phyloP scores from a whole-genome alignment of 768 basidiomycete genomes.

The Candolleomyces eurysporus region DNA sequence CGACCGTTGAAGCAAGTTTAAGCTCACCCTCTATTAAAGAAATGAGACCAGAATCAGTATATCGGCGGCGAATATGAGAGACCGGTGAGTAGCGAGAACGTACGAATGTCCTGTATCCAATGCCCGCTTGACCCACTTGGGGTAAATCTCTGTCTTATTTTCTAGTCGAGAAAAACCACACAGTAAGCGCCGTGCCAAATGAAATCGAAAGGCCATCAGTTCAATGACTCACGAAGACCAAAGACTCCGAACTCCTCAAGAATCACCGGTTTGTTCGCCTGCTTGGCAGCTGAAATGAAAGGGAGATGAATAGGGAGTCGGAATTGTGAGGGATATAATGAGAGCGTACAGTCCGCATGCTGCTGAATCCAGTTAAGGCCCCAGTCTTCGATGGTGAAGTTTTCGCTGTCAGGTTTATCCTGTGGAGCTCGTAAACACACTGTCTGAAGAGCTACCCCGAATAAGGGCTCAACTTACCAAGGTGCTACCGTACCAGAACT shows the following conservation, averaged over 20 bases:
- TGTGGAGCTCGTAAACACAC: slow-evolving; percentile 12
- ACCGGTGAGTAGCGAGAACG: slow-evolving; percentile 14
- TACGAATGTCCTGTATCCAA: slow-evolving; percentile 50
- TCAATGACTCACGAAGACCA: slow-evolving; percentile 33
- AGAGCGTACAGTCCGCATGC: slow-evolving; percentile 41
- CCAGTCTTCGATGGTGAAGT: slow-evolving; percentile 48
- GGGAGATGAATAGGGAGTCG: neutral
- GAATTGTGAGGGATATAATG: neutral
- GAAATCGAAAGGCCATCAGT: neutral
- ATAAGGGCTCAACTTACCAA: neutral
- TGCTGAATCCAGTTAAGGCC: slow-evolving; percentile 58
- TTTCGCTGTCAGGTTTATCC: slow-evolving; percentile 44
- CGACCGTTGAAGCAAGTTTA: neutral
- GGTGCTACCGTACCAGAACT: slow-evolving; percentile 31
- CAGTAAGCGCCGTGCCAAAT: neutral
- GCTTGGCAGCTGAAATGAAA: slow-evolving; percentile 40
- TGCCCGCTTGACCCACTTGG: slow-evolving; percentile 48
- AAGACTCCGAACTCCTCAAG: slow-evolving; percentile 62
- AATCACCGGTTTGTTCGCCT: slow-evolving; percentile 57
- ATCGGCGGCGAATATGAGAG: too few species aligned
- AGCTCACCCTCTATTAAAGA: slow-evolving; percentile 26
- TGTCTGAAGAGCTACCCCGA: too few species aligned
- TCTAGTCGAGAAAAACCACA: slow-evolving; percentile 22
- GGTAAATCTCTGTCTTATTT: slow-evolving; percentile 50
- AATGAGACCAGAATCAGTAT: neutral